These are phyloP conservation scores for Articulospora tetracladia DNA, from an alignment of 495 filamentous ascomycete species.

Conservation along the genomic window DNA sequence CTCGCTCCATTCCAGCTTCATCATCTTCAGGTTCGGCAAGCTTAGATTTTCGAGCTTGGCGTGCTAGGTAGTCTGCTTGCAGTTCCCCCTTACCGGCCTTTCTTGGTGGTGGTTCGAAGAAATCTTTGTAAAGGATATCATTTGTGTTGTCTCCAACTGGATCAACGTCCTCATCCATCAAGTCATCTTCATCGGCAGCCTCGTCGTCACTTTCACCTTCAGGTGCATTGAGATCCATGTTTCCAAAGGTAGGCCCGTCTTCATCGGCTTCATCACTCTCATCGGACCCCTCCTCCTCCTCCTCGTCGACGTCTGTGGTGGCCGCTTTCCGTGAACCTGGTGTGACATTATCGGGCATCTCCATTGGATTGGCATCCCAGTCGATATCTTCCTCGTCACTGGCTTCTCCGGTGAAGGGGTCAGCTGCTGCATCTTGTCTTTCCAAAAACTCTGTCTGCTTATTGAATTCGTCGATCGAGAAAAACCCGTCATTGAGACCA, in stretches of 20 bases:
- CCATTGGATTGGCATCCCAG: constrained; percentile 71
- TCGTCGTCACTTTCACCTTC: constrained; percentile 53
- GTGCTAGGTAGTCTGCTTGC: constrained; percentile 25
- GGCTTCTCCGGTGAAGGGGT: constrained; percentile 51
- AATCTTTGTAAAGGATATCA: constrained; percentile 81
- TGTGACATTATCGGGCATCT: constrained; percentile 16
- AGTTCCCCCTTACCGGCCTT: constrained; percentile 54
- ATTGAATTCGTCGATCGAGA: constrained; percentile 98
- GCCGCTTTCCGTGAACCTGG: constrained; percentile 17
- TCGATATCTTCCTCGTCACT: constrained; percentile 81
- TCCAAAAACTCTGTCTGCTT: constrained; percentile 84
- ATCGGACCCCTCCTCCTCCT: constrained; percentile 30
- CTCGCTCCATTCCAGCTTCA: constrained; percentile 65
- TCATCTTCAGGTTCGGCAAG: constrained; percentile 36
- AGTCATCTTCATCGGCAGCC: constrained; percentile 42
- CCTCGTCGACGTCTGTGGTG: constrained; percentile 20
- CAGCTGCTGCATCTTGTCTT: constrained; percentile 66
- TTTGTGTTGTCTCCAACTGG: constrained; percentile 64
- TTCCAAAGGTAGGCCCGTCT: constrained; percentile 73
- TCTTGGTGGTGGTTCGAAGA: constrained; percentile 79
- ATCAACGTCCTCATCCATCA: constrained; percentile 49
- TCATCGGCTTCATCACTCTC: constrained; percentile 58
- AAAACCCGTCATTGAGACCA: constrained; percentile 90
- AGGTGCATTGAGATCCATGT: constrained; percentile 56
- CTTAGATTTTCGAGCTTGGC: constrained; percentile 31